Conservation (phyloP, 768 basidiomycete genomes). For the Naematelia aurantialba region DNA sequence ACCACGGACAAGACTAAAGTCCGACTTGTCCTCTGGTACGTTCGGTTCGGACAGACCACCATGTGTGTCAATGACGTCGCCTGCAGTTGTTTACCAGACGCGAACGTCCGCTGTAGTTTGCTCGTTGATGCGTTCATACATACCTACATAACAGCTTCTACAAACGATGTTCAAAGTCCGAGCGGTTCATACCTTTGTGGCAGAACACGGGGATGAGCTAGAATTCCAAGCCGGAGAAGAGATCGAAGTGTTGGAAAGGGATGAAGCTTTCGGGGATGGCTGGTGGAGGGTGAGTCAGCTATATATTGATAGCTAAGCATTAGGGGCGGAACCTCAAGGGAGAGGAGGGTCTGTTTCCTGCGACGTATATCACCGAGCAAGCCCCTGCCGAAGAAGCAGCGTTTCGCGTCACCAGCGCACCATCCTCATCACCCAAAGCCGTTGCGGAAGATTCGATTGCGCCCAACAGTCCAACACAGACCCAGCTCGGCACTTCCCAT, state of each 20-base stretch:
- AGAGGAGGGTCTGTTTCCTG: slow-evolving; percentile 83
- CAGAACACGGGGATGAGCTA: slow-evolving; percentile 93
- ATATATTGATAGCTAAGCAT: slow-evolving; percentile 6
- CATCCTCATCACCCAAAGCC: slow-evolving; percentile 20
- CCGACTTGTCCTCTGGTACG: neutral
- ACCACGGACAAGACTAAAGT: neutral
- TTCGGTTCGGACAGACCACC: neutral
- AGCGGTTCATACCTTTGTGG: slow-evolving; percentile 58
- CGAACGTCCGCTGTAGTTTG: too few relatives aligned
- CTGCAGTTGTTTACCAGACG: neutral
- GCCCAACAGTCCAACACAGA: neutral
- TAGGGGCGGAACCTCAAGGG: slow-evolving; percentile 81
- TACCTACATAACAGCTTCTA: neutral
- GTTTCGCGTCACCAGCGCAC: slow-evolving; percentile 9
- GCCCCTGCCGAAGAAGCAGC: slow-evolving; percentile 31
- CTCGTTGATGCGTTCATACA: too few relatives aligned
- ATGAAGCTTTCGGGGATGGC: slow-evolving; percentile 87
- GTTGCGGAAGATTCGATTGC: neutral
- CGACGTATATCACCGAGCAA: slow-evolving; percentile 71
- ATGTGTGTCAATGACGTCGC: neutral
- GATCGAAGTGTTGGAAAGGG: slow-evolving; percentile 86
- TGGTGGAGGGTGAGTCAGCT: slow-evolving; percentile 78
- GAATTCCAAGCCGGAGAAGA: slow-evolving; percentile 76
- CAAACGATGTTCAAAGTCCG: slow-evolving; percentile 24
- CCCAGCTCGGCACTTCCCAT: neutral